A percentile compares a stretch with the other conserved stretches of the same genome.
Evolutionary conservation across 2,329 filamentous ascomycete genomes (phyloP).

Genomic region (Anisogramma anomala): DNA sequence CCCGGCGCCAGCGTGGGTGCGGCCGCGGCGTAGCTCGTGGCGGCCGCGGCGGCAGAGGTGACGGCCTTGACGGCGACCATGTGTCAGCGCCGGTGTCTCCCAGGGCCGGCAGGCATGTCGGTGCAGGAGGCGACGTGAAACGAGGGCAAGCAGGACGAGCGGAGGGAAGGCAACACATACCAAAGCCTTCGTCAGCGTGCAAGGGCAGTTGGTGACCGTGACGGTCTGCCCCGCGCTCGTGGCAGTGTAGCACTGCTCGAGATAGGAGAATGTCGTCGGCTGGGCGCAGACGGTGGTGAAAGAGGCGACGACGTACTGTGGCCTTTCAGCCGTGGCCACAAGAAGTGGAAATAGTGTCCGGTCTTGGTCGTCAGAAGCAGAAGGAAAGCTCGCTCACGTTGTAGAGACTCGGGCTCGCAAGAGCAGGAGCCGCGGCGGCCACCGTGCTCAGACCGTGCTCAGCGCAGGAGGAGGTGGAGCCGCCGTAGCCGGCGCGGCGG

Average conservation of each 20-base stretch:
- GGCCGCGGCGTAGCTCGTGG: not conserved
- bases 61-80: not conserved
- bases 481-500: not conserved
- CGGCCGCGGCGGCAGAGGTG: not conserved
- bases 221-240: constrained; percentile 42
- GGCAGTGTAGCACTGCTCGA: constrained; percentile 40
- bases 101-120: too few species aligned
- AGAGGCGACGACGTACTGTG: constrained; percentile 24
- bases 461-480: not conserved
- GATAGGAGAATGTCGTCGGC: constrained; percentile 40
- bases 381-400: too few species aligned
- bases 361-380: too few species aligned
- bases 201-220: constrained; percentile 44
- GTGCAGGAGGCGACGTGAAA: too few species aligned
- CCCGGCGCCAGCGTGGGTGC: not conserved
- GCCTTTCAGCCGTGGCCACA: not conserved
- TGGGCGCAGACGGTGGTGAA: constrained; percentile 33
- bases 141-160: not conserved
- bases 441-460: too few species aligned
- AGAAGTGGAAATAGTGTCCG: not conserved
- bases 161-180: not conserved
- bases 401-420: not conserved
- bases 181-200: constrained; percentile 27
- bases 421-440: not conserved
- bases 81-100: too few species aligned